Conservation (phyloP, 768 basidiomycete genomes). For the Pulveroboletus sp. region DNA sequence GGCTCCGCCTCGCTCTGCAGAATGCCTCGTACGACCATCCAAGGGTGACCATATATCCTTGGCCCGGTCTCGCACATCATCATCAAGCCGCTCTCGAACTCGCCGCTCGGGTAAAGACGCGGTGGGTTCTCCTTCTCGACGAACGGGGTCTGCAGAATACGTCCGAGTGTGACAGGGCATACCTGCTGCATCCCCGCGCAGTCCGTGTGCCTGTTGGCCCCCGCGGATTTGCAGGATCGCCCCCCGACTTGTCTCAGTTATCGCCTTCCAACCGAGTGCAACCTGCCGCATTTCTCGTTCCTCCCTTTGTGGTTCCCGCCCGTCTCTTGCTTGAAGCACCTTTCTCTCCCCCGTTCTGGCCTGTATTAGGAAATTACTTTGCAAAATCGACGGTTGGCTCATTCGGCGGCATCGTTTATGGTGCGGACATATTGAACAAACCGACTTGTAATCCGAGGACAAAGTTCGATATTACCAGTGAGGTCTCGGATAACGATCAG, state of each 20-base stretch:
- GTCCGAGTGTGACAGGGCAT: slow-evolving; percentile 29
- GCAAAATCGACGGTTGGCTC: slow-evolving; percentile 28
- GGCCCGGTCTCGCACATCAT: slow-evolving; percentile 21
- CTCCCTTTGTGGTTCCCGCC: slow-evolving; percentile 54
- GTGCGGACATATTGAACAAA: slow-evolving; percentile 4
- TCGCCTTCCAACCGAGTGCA: slow-evolving; percentile 30
- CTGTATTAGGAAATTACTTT: slow-evolving; percentile 20
- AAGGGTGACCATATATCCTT: slow-evolving; percentile 40
- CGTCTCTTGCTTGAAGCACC: slow-evolving; percentile 21
- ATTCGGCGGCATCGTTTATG: slow-evolving; percentile 39
- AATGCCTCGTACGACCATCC: slow-evolving; percentile 33
- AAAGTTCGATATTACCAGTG: background rate
- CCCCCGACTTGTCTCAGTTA: slow-evolving; percentile 31
- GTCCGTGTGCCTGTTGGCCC: slow-evolving; percentile 41
- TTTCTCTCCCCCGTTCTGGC: slow-evolving; percentile 23
- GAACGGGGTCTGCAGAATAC: slow-evolving; percentile 39
- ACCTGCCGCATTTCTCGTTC: slow-evolving; percentile 49
- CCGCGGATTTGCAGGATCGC: slow-evolving; percentile 27
- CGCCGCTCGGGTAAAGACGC: slow-evolving; percentile 39
- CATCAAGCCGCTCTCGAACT: slow-evolving; percentile 32
- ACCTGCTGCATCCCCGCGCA: slow-evolving; percentile 42
- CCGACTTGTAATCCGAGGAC: background rate
- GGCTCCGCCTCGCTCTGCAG: slow-evolving; percentile 34
- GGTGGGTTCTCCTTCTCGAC: slow-evolving; percentile 53
- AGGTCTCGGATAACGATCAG: background rate